Conservation (phyloP, 345 rosid genomes). For the Euphorbia tirucalli region DNA sequence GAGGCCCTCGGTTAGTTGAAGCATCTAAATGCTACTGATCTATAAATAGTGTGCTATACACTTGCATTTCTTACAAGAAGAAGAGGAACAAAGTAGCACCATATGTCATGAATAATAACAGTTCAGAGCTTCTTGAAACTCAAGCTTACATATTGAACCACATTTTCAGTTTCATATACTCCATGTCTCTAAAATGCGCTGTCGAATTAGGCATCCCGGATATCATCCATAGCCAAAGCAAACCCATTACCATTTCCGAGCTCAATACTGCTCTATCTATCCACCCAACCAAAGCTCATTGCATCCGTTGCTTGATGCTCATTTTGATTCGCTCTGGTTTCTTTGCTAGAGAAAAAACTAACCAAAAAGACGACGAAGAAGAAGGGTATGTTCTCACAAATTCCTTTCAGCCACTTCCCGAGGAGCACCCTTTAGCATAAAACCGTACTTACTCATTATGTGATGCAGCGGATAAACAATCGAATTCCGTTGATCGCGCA, state of each 20-base stretch:
- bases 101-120: too few relatives aligned
- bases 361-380: conserved; percentile 1
- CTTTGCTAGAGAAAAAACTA: background rate
- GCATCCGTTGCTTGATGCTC: conserved; percentile 16
- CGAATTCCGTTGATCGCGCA: too few relatives aligned
- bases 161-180: too few relatives aligned
- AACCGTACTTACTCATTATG: background rate
- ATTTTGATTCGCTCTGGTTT: conserved; percentile 12
- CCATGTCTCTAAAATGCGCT: conserved; percentile 39
- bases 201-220: too few relatives aligned
- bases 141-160: background rate
- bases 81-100: too few relatives aligned
- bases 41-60: too few relatives aligned
- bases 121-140: too few relatives aligned
- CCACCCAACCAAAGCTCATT: background rate
- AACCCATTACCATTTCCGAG: conserved; percentile 21
- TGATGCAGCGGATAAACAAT: too few relatives aligned
- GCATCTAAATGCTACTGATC: too few relatives aligned
- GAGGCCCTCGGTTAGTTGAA: too few relatives aligned
- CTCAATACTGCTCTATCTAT: background rate
- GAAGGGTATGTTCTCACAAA: conserved; percentile 20
- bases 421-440: conserved; percentile 20
- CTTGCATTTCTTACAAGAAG: too few relatives aligned
- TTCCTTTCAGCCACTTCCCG: conserved; percentile 11
- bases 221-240: conserved; percentile 26